Base-by-base conservation (phyloP, 306 rosid species). In the Sindora glabra region DNA sequence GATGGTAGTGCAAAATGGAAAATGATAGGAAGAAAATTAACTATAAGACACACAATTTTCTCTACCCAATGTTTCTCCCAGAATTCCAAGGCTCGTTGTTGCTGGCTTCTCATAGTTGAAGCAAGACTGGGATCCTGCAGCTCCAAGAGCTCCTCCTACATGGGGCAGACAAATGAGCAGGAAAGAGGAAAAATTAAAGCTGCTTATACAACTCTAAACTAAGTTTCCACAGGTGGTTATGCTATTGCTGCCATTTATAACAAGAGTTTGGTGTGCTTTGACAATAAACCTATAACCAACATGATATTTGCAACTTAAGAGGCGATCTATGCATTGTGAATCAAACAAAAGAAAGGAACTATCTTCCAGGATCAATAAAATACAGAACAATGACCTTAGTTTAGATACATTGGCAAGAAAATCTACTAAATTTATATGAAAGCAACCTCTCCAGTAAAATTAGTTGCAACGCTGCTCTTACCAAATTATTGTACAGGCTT, bases 21-120 rank as follows among this genome's bases (percentile, higher is more conserved):
- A 54, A 25, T 38, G 50, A 76, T 24, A 46, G 59, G 46, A 8
- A 68, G 27, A 65, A 64, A 22, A 48, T 54, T 34, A 59, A 32
- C 48, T 42, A 30, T 62, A 45, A 55, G 34, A 74, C 51, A 52
- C 15, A 54, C 11, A 75, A 27, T 52, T 52, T 69, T 29, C 60
- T 12, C 29, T 78, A 92, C 96, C 98, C 96, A 92, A 69, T 88
- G 83, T 57, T 74, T 88, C 74, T 74, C 82, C 98, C 98, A 88
- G 73, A 92, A 92, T 29, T 81, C 70, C 46, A 83, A 23, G 36
- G 83, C 90, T 48, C 95, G 81, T 10, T 39, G 75, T 54, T 86
- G 89, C 80, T 83, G 88, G 36, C 68, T 74, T 75, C 85, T 81
- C 29, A 86, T 78, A 16, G 73, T 72, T 49, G 94, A 88, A 65